A percentile compares a stretch with the other conserved stretches of the same genome.
These are phyloP conservation scores for Chaetomium sp. DNA, from an alignment of 2,329 filamentous ascomycete species.

Conservation along the genomic window DNA sequence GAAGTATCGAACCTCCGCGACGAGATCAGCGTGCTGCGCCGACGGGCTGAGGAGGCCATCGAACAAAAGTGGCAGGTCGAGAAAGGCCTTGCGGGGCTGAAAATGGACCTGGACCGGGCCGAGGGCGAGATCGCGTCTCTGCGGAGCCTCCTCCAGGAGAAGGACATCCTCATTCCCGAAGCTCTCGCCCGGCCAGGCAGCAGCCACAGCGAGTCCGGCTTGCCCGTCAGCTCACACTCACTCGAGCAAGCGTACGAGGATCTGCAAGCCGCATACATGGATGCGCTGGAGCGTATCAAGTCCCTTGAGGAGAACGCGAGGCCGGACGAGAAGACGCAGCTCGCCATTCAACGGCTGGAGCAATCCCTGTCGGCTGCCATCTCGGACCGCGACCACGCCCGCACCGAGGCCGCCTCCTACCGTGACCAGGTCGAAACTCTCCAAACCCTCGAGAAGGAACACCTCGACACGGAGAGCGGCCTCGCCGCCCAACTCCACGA, in stretches of 20 bases:
- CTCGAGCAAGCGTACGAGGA: slow-evolving; percentile 74
- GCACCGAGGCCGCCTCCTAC: slow-evolving; percentile 64
- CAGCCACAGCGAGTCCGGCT: slow-evolving; percentile 44
- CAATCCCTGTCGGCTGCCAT: slow-evolving; percentile 69
- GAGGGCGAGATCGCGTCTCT: slow-evolving; percentile 91
- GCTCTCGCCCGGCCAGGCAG: slow-evolving; percentile 50
- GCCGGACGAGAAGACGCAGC: slow-evolving; percentile 60
- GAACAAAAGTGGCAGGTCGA: slow-evolving; percentile 97
- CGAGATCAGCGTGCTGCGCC: slow-evolving; percentile 82
- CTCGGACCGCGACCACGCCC: slow-evolving; percentile 71
- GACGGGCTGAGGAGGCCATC: slow-evolving; percentile 87
- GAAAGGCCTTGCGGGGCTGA: slow-evolving; percentile 82
- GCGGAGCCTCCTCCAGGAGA: slow-evolving; percentile 74
- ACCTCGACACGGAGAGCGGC: slow-evolving; percentile 61
- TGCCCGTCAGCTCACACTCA: slow-evolving; percentile 66
- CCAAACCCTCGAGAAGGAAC: slow-evolving; percentile 57
- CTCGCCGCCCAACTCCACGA: slow-evolving; percentile 70
- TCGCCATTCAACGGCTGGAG: slow-evolving; percentile 67
- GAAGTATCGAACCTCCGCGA: slow-evolving; percentile 79
- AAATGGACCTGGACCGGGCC: slow-evolving; percentile 95
- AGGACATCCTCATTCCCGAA: slow-evolving; percentile 75
- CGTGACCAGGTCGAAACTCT: slow-evolving; percentile 62
- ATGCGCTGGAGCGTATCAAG: slow-evolving; percentile 68
- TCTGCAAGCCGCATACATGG: slow-evolving; percentile 69
- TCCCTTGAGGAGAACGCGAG: slow-evolving; percentile 54